Conservation (phyloP, 2,329 filamentous ascomycete species). For the Ceratocystiopsis sp. region DNA sequence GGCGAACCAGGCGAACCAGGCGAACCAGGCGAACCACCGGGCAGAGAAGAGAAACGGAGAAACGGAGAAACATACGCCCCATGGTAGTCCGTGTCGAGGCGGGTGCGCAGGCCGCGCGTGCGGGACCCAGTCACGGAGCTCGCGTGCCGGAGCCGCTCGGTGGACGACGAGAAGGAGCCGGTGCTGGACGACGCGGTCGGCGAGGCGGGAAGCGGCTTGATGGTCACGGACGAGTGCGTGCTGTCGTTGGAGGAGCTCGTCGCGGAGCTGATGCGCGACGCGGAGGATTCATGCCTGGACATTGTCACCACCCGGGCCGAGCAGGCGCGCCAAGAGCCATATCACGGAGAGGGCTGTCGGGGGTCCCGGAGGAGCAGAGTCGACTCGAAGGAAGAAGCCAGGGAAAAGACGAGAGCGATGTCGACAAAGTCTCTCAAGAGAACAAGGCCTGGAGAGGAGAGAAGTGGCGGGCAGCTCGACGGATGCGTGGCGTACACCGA, state of each 20-base stretch:
- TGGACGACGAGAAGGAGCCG: slow-evolving; percentile 1
- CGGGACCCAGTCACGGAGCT: slow-evolving; percentile 9
- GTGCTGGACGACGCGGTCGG: too few species aligned
- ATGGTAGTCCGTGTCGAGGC: slow-evolving; percentile 39
- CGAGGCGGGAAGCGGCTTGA: slow-evolving; percentile 25
- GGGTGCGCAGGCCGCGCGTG: slow-evolving; percentile 23
- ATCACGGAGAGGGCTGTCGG: slow-evolving; percentile 2
- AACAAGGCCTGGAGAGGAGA: neutral
- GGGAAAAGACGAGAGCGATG: neutral
- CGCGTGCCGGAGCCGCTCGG: slow-evolving; percentile 4
- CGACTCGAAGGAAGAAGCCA: neutral
- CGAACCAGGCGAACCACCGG: too few species aligned
- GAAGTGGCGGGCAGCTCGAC: too few species aligned
- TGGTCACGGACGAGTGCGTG: slow-evolving; percentile 48
- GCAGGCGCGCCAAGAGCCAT: slow-evolving; percentile 8
- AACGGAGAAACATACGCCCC: neutral
- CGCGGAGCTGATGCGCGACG: slow-evolving; percentile 46
- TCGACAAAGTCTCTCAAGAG: neutral
- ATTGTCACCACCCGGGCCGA: slow-evolving; percentile 30
- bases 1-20: too few species aligned
- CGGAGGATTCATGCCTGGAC: slow-evolving; percentile 44
- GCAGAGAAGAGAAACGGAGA: slow-evolving; percentile 2
- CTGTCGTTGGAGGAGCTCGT: slow-evolving; percentile 50
- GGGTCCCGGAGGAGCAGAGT: too few species aligned
- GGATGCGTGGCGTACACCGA: too few species aligned